These are phyloP conservation scores for Umbilicus rupestris DNA, from an alignment of 164 flowering plant species.

Conservation along the genomic window DNA sequence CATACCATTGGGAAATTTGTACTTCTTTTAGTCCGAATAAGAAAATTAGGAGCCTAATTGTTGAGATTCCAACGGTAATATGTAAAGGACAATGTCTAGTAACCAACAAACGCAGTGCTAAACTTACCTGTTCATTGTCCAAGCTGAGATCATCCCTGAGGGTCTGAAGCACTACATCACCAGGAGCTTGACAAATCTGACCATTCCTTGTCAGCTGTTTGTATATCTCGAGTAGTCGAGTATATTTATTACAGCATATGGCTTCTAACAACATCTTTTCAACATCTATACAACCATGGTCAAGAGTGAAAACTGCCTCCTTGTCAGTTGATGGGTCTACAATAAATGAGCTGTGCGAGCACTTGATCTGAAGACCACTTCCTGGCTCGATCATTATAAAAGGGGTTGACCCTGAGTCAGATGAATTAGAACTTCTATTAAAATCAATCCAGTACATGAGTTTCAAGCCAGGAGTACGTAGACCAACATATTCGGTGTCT, in stretches of 20 bases:
- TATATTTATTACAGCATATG: slow-evolving; percentile 69
- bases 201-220: slow-evolving; percentile 59
- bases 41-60: neutral
- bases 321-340: slow-evolving; percentile 74
- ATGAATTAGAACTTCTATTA: slow-evolving; percentile 41
- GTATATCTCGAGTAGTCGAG: slow-evolving; percentile 82
- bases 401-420: slow-evolving; percentile 61
- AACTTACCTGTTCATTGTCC: slow-evolving; percentile 48
- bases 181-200: slow-evolving; percentile 52
- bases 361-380: slow-evolving; percentile 68
- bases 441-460: slow-evolving; percentile 78
- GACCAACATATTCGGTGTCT: slow-evolving; percentile 62
- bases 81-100: neutral
- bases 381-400: slow-evolving; percentile 89
- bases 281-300: slow-evolving; percentile 86
- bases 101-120: neutral
- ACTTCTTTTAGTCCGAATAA: neutral
- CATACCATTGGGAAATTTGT: no score
- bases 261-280: slow-evolving; percentile 78
- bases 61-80: neutral
- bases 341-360: slow-evolving; percentile 73
- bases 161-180: slow-evolving; percentile 64
- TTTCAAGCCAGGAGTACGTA: slow-evolving; percentile 83
- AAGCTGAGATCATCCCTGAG: slow-evolving; percentile 34
- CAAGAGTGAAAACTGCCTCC: slow-evolving; percentile 78